phyloP scores from a whole-genome alignment of 2,329 filamentous ascomycete genomes.

The Verticillium zaregamsianum region DNA sequence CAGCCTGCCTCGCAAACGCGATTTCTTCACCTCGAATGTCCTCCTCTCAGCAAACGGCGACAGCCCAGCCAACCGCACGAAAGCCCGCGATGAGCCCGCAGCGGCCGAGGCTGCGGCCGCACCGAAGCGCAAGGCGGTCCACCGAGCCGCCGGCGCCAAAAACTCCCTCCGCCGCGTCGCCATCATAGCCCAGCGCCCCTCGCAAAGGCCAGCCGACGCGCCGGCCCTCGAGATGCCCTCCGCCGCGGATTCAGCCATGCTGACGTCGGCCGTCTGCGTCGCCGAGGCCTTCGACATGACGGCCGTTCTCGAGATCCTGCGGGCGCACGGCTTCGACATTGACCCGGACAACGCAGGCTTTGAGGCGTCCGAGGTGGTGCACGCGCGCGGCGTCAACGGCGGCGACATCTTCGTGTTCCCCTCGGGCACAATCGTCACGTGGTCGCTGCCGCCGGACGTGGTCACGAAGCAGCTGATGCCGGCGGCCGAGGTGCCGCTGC shows the following conservation, averaged over 20 bases:
- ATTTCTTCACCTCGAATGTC: slow-evolving; percentile 64
- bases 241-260: slow-evolving; percentile 26
- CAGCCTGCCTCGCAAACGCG: slow-evolving; percentile 48
- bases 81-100: slow-evolving; percentile 1
- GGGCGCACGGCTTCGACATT: slow-evolving; percentile 55
- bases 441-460: slow-evolving; percentile 76
- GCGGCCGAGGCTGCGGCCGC: background rate
- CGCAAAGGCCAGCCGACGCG: slow-evolving; percentile 34
- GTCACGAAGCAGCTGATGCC: slow-evolving; percentile 70
- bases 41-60: slow-evolving; percentile 41
- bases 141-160: slow-evolving; percentile 47
- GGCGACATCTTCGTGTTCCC: slow-evolving; percentile 96
- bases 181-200: slow-evolving; percentile 71
- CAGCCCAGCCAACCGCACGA: slow-evolving; percentile 12
- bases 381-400: slow-evolving; percentile 55
- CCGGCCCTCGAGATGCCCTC: slow-evolving; percentile 24
- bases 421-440: slow-evolving; percentile 88
- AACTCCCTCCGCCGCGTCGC: slow-evolving; percentile 81
- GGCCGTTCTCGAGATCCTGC: slow-evolving; percentile 51
- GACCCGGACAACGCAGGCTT: slow-evolving; percentile 60
- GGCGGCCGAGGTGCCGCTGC: slow-evolving; percentile 72
- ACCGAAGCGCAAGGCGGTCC: slow-evolving; percentile 40
- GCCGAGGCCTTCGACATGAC: slow-evolving; percentile 63
- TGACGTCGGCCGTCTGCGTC: slow-evolving; percentile 57
- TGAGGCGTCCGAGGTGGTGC: slow-evolving; percentile 58